Base-by-base conservation (phyloP, 805 yeast species). In the Millerozyma acaciae region DNA sequence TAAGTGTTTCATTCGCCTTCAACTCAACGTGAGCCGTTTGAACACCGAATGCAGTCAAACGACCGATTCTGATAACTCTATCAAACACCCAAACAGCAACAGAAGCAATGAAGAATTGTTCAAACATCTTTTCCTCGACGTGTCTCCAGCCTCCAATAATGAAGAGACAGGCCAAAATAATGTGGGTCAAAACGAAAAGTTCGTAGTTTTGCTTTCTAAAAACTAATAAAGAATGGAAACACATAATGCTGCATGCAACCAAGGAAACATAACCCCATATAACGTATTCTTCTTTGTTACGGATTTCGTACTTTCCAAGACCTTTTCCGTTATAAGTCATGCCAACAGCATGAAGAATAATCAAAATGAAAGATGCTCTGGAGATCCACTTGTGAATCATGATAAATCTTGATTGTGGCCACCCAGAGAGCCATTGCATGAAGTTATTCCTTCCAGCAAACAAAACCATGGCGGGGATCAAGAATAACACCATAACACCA, bases 401-500 rank as follows among this genome's bases (percentile, higher is more conserved):
- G 45, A 76, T 65, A 58, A 84, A 83, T 1, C 81, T 68, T 9
- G 78, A 59, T 44, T 73, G 79, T 0, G 77, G 55, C 65, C 84
- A 68, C 2, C 89, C 86, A 1, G 88, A 72, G 4, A 80, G 34
- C 50, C 60, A 62, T 40, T 74, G 70, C 48, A 84, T 62, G 14
- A 85, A 75, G 48, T 82, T 84, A 53, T 84, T 85, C 47, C 93
- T 65, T 19, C 82, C 81, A 4, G 86, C 85, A 54, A 84, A 80
- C 35, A 82, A 57, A 39, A 75, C 71, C 12, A 78, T 51, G 5
- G 71, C 51, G 1, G 93, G 90, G 37, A 79, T 65, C 30, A 77
- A 37, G 33, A 73, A 75, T 23, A 75, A 54, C 2, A 73, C 55
- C 53, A 74, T 57, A 13, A 76, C 35, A 30, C 73, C 81, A 5